Conservation (phyloP, 495 filamentous ascomycete species). For the Emericellopsis terricola region DNA sequence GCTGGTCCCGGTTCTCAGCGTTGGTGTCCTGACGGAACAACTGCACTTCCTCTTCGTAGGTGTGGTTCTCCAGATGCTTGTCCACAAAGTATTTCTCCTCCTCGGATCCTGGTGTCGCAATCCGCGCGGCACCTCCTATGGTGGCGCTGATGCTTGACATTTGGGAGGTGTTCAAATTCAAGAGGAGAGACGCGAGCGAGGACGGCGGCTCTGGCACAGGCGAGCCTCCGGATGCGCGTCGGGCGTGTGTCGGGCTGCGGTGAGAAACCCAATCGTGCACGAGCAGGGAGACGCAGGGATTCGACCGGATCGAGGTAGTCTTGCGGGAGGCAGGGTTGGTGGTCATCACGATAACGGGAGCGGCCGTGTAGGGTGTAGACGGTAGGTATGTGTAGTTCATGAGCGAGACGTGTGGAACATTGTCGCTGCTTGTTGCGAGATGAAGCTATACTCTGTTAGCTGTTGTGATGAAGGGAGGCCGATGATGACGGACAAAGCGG, state of each 20-base stretch:
- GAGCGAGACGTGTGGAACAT: slow-evolving; percentile 81
- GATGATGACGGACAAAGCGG: slow-evolving; percentile 53
- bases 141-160: slow-evolving; percentile 85
- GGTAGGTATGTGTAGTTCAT: slow-evolving; percentile 99
- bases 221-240: slow-evolving; percentile 30
- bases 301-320: slow-evolving; percentile 67
- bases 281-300: slow-evolving; percentile 83
- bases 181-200: slow-evolving; percentile 60
- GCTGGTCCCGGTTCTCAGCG: neutral
- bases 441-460: slow-evolving; percentile 48
- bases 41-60: slow-evolving; percentile 40
- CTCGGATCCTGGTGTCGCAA: slow-evolving; percentile 52
- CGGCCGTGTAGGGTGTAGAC: slow-evolving; percentile 50
- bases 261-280: slow-evolving; percentile 98
- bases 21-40: slow-evolving; percentile 10
- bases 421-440: slow-evolving; percentile 69
- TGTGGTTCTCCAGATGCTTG: slow-evolving; percentile 81
- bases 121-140: slow-evolving; percentile 64
- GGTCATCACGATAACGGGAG: slow-evolving; percentile 81
- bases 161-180: slow-evolving; percentile 77
- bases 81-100: slow-evolving; percentile 70
- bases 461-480: neutral
- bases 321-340: slow-evolving; percentile 79
- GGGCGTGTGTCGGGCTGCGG: slow-evolving; percentile 63
- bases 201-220: slow-evolving; percentile 44